These are phyloP conservation scores for Tulasnella sp. DNA, from an alignment of 768 basidiomycete genomes.

Conservation along the genomic window DNA sequence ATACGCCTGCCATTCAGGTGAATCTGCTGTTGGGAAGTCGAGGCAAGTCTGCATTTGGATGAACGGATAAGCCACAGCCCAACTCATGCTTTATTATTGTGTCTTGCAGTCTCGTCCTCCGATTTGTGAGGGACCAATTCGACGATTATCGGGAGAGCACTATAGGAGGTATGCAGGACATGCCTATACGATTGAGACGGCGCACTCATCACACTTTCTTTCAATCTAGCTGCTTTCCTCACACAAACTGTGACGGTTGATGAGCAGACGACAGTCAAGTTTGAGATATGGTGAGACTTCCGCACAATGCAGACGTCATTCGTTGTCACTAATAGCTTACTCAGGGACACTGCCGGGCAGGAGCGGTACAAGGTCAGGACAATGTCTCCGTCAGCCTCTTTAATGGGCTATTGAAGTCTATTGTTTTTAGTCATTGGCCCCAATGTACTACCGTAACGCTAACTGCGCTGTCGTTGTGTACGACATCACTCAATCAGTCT, in stretches of 20 bases:
- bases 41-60: conserved; percentile 40
- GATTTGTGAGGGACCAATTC: conserved; percentile 95
- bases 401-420: not conserved
- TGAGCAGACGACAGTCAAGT: conserved; percentile 86
- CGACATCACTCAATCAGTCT: conserved; percentile 76
- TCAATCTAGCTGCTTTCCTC: conserved; percentile 86
- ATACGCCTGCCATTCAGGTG: conserved; percentile 43
- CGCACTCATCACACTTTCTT: too few relatives aligned
- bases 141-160: conserved; percentile 94
- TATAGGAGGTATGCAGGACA: conserved; percentile 55
- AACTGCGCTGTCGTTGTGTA: conserved; percentile 92
- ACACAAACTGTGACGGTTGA: conserved; percentile 94
- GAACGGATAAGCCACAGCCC: not conserved
- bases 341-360: conserved; percentile 94
- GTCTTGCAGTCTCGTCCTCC: conserved; percentile 66
- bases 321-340: conserved; percentile 1
- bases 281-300: conserved; percentile 82
- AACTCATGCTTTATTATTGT: not conserved
- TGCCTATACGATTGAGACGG: conserved; percentile 15
- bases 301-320: not conserved
- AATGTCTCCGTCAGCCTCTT: not conserved
- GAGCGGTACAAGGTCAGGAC: conserved; percentile 73
- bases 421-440: conserved; percentile 43
- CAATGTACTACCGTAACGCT: conserved; percentile 95
- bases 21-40: conserved; percentile 96